Percentiles rank a stretch among this genome's conserved stretches.
These are phyloP conservation scores for Glomus cerebriforme DNA, from an alignment of 192 early-diverging fungal species.

Conservation along the genomic window DNA sequence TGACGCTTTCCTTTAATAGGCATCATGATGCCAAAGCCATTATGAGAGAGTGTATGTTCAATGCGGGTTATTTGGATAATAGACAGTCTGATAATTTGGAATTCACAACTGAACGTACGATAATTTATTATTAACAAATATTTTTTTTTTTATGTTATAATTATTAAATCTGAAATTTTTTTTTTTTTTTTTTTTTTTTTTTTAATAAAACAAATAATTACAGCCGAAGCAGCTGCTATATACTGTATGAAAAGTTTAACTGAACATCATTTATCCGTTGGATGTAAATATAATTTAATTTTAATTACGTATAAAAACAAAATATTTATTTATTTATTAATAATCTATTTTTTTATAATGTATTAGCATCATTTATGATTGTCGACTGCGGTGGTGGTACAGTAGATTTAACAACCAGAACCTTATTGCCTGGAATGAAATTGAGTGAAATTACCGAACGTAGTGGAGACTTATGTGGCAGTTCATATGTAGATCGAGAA, in stretches of 20 bases:
- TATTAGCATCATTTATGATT: conserved; percentile 42
- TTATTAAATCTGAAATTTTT: not conserved
- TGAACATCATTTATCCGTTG: conserved; percentile 15
- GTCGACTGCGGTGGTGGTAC: conserved; percentile 51
- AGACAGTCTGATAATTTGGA: conserved; percentile 20
- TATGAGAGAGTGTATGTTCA: conserved; percentile 55
- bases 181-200: not conserved
- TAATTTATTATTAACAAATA: not conserved
- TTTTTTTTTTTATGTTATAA: not conserved
- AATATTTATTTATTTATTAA: not conserved
- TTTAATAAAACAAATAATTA: not conserved
- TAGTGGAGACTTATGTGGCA: conserved; percentile 45
- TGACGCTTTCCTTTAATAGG: not conserved
- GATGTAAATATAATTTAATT: conserved; percentile 14
- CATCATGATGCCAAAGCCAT: conserved; percentile 45
- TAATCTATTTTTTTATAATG: not conserved
- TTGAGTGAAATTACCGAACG: conserved; percentile 38
- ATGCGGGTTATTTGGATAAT: conserved; percentile 50
- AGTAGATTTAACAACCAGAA: conserved; percentile 46
- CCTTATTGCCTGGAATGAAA: conserved; percentile 35
- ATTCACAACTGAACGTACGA: conserved; percentile 28
- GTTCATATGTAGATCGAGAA: conserved; percentile 50
- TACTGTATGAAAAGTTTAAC: conserved; percentile 23
- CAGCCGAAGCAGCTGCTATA: conserved; percentile 31
- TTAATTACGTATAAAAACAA: not conserved